Conservation (phyloP, 805 yeast genomes). For the Priceomyces haplophilus region DNA sequence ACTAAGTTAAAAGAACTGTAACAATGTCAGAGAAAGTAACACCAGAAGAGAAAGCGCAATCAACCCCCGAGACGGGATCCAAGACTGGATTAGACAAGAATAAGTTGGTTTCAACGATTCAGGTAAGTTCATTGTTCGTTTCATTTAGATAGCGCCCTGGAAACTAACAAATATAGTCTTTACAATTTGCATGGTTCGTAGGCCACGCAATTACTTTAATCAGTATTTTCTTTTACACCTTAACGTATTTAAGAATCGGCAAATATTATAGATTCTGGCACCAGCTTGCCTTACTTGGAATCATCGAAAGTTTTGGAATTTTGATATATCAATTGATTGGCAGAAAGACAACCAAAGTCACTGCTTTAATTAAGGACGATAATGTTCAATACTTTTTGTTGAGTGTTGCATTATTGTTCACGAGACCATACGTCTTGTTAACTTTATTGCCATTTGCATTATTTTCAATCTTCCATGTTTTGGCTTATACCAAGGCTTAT, state of each 20-base stretch:
- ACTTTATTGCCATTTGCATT: constrained; percentile 71
- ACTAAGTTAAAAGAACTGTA: not conserved
- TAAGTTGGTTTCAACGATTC: constrained; percentile 19
- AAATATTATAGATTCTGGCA: constrained; percentile 42
- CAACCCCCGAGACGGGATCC: constrained; percentile 2
- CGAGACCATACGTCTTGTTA: constrained; percentile 58
- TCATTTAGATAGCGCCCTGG: not conserved
- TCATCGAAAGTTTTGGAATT: constrained; percentile 70
- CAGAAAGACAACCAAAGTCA: constrained; percentile 24
- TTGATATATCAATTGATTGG: constrained; percentile 57
- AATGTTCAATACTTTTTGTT: constrained; percentile 68
- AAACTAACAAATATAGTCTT: constrained; percentile 29
- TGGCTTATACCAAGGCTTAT: constrained; percentile 64
- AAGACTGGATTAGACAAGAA: not conserved
- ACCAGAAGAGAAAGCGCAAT: not conserved
- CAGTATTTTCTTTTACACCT: constrained; percentile 27
- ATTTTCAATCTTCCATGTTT: constrained; percentile 78
- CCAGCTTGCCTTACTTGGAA: constrained; percentile 58
- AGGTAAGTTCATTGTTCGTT: constrained; percentile 13
- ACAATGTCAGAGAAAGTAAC: constrained; percentile 2
- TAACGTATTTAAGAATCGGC: constrained; percentile 33
- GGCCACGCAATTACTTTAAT: constrained; percentile 39
- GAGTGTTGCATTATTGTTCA: constrained; percentile 46
- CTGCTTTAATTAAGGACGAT: constrained; percentile 45
- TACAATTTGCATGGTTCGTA: constrained; percentile 76